These are phyloP conservation scores for Trichomonas tenax DNA, from an alignment of 208 protist genomes.

Conservation along the genomic window DNA sequence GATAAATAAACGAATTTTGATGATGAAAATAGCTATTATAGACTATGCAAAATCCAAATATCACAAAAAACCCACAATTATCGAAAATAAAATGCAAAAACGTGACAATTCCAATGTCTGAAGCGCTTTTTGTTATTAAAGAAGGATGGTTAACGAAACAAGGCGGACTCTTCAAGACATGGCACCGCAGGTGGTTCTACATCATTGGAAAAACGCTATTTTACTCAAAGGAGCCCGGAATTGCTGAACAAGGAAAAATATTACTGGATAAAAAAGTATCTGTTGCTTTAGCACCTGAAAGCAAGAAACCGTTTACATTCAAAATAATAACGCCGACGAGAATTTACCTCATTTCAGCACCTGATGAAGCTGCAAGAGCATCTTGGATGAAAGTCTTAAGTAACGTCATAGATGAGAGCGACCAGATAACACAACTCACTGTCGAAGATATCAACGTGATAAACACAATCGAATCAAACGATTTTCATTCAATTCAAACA, in stretches of 20 bases:
- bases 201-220: background rate
- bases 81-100: background rate
- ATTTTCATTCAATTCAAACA: background rate
- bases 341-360: background rate
- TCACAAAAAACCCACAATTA: too few species aligned
- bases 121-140: background rate
- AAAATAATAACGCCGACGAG: background rate
- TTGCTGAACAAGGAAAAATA: background rate
- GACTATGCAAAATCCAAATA: too few species aligned
- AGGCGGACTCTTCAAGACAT: background rate
- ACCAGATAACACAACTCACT: background rate
- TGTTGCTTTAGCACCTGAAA: background rate
- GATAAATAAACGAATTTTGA: too few species aligned
- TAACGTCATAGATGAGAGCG: background rate
- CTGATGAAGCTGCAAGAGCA: background rate
- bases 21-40: too few species aligned
- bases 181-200: background rate
- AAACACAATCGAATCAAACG: background rate
- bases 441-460: background rate
- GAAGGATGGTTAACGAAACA: background rate
- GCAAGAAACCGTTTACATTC: background rate
- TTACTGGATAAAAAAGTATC: background rate
- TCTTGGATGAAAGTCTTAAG: background rate
- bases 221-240: background rate
- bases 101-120: background rate